Conservation (phyloP, 164 flowering plant species). For the Houttuynia cordata region DNA sequence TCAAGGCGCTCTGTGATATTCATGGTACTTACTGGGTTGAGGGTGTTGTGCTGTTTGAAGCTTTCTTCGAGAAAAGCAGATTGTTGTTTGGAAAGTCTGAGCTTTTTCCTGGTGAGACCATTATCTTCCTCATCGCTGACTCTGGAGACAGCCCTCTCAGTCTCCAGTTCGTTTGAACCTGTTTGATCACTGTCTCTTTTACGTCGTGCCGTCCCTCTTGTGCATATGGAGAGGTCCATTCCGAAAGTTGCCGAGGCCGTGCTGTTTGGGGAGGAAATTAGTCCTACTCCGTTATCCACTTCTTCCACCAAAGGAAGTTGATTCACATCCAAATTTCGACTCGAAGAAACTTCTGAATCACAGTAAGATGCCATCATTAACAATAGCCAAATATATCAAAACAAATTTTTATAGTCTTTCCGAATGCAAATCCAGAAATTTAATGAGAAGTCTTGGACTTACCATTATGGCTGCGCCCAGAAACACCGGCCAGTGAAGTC, state of each 20-base stretch:
- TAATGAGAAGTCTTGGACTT: neutral
- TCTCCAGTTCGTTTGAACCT: constrained; percentile 20
- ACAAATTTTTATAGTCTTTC: too few species aligned
- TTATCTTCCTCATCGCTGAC: constrained; percentile 73
- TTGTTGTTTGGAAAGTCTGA: constrained; percentile 73
- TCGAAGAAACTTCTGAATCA: constrained; percentile 21
- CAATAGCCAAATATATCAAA: too few species aligned
- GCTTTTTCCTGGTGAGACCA: constrained; percentile 62
- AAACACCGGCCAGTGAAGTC: constrained; percentile 10
- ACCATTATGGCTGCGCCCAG: constrained; percentile 32
- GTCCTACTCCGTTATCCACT: constrained; percentile 24
- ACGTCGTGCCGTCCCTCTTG: constrained; percentile 10
- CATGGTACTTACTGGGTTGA: constrained; percentile 63
- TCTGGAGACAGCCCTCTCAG: constrained; percentile 40
- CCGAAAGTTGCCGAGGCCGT: constrained; percentile 37
- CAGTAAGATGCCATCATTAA: too few species aligned
- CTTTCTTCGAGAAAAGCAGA: constrained; percentile 90
- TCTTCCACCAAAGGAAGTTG: constrained; percentile 26
- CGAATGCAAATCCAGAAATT: neutral
- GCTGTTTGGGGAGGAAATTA: constrained; percentile 50
- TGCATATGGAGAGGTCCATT: constrained; percentile 40
- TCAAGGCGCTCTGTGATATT: too few species aligned
- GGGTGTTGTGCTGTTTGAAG: constrained; percentile 87
- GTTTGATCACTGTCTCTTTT: constrained; percentile 4
- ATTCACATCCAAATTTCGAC: constrained; percentile 40